Evolutionary conservation across 2,329 filamentous ascomycete species (phyloP), one percentile per base, ranked within the genome.

Genomic region (Capronia coronata): DNA sequence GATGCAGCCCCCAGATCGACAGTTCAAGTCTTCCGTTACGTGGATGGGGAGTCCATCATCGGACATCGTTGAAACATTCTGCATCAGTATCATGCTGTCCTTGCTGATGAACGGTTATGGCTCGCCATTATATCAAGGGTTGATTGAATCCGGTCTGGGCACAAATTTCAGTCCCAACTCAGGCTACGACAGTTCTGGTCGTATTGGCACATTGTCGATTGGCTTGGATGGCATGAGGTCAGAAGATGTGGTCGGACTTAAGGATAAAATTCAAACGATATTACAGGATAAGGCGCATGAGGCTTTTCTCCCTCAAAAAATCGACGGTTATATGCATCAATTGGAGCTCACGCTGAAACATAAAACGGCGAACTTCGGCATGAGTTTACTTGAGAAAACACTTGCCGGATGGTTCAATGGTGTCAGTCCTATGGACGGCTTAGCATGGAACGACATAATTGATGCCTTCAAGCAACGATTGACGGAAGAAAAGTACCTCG

Each of bases 341-440:
- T 71, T 97, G 2, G 93, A 98, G 65, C 76, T 98, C n/a, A 78
- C 83, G 0, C 71, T 97, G 42, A 96, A 96, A 70, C 89, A 98
- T 71, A 97, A 97, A 74, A 96, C 89, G 0, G 87, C 93, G 47
- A 89, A 86, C 62, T 98, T 98, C 64, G 93, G 93, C 11, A 87
- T 96, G 76, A 83, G 84, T 14, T 79, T 97, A 46, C 80, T 98
- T 68, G 87, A 95, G 60, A 82, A 91, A 35, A 76, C 96, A 6
- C 87, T 94, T 64, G 85, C 88, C 1, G 84, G 86, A 51, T 98
- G 93, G 93, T 97, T 98, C 69, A 94, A 93, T 49, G 93, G 91
- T 3, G 82, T 89, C 2, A 87, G 97, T 65, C 91, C 93, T 0
- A 94, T 97, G 68, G 83, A 94, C 58, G 83, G 87, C 10, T 73